phyloP scores from a whole-genome alignment of 164 flowering plant species.

The Paratinospora sagittata region DNA sequence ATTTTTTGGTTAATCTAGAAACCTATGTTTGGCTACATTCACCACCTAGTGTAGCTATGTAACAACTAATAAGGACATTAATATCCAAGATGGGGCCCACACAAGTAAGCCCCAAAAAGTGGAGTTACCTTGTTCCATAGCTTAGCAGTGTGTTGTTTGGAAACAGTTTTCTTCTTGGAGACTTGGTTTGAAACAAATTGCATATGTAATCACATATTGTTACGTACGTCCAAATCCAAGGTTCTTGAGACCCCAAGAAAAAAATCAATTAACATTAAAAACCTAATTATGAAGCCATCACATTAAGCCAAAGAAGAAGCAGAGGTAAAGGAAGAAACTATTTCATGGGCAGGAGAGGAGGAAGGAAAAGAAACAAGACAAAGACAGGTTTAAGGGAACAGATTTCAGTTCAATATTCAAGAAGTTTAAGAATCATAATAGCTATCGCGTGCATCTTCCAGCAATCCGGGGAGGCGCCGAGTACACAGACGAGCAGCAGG shows the following conservation, averaged over 20 bases:
- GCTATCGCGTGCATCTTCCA: too few relatives aligned
- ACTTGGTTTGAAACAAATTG: too few relatives aligned
- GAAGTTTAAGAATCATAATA: not conserved
- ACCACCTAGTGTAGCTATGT: not conserved
- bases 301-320: too few relatives aligned
- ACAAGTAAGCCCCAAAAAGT: not conserved
- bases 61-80: not conserved
- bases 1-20: not conserved
- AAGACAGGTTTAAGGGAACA: not conserved
- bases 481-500: too few relatives aligned
- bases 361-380: not conserved
- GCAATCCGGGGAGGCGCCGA: too few relatives aligned
- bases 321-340: too few relatives aligned
- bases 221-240: not conserved
- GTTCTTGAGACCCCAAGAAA: not conserved
- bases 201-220: not conserved
- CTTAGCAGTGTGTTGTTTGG: not conserved
- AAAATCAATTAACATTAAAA: not conserved
- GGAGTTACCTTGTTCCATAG: not conserved
- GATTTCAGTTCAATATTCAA: not conserved
- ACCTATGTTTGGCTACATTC: not conserved
- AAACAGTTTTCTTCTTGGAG: not conserved
- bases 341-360: too few relatives aligned
- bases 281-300: too few relatives aligned
- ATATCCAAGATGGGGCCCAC: not conserved